Evolutionary conservation across 2,329 filamentous ascomycete genomes (phyloP).

Genomic region (Penicillium polonicum): DNA sequence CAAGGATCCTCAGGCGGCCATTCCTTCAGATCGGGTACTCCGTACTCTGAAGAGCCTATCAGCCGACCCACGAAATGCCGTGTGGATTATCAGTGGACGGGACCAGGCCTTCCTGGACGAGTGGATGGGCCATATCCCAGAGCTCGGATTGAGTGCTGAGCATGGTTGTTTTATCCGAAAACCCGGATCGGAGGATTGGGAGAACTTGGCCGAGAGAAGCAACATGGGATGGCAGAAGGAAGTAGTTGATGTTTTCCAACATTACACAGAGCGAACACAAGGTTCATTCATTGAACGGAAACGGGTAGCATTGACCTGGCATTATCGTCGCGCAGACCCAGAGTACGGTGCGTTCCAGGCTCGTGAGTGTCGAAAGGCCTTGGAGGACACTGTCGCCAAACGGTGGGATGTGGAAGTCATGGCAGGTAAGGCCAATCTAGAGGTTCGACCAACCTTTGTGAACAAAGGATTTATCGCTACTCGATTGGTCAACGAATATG

Average conservation of each 20-base stretch:
- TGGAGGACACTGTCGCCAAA: slow-evolving; percentile 72
- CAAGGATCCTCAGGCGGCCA: slow-evolving; percentile 81
- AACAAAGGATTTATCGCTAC: slow-evolving; percentile 97
- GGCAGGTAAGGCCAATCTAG: slow-evolving; percentile 93
- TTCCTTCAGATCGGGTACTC: slow-evolving; percentile 81
- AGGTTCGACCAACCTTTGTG: slow-evolving; percentile 94
- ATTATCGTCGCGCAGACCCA: slow-evolving; percentile 88
- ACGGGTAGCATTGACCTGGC: slow-evolving; percentile 92
- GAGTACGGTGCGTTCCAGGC: slow-evolving; percentile 80
- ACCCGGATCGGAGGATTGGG: slow-evolving; percentile 75
- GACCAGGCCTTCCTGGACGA: slow-evolving; percentile 89
- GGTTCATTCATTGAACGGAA: slow-evolving; percentile 94
- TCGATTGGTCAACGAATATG: slow-evolving; percentile 74
- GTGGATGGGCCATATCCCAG: slow-evolving; percentile 85
- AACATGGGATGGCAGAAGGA: slow-evolving; percentile 93
- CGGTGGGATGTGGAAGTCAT: slow-evolving; percentile 94
- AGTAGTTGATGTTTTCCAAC: slow-evolving; percentile 79
- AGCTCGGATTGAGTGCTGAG: slow-evolving; percentile 92
- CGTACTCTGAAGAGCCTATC: slow-evolving; percentile 76
- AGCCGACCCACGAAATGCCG: slow-evolving; percentile 74
- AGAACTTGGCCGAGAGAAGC: slow-evolving; percentile 79
- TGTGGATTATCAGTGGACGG: slow-evolving; percentile 98
- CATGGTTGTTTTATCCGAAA: slow-evolving; percentile 93
- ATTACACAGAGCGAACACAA: slow-evolving; percentile 81
- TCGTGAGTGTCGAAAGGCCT: slow-evolving; percentile 74